Base-by-base conservation (phyloP, 2,329 filamentous ascomycete genomes). In the Emergomyces africanus region DNA sequence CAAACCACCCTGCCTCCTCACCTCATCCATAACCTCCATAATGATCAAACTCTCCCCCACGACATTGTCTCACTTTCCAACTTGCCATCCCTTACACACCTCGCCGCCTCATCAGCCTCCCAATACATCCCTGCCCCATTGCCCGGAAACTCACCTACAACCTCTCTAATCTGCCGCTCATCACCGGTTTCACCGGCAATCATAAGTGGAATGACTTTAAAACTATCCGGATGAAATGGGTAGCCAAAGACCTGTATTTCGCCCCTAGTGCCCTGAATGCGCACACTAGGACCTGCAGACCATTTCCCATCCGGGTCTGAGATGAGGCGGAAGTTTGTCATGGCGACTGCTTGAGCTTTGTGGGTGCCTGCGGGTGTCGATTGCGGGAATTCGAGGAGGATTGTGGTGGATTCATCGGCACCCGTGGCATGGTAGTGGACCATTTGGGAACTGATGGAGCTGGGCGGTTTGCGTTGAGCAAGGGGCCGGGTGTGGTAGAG, bases 71-170 rank as follows among this genome's bases (percentile, higher is more conserved):
- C 79, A 69, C 89, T 90, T 77, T 95, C 86, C 67, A 85, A 81
- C 74, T 83, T 84, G 25, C 89, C 88, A 69, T 94, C 89, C 49
- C 86, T 79, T 60, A 95, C 69, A 64, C 87, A 89, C 51, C 85
- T 79, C 33, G 86, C 88, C 64, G 83, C 86, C 76, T 90, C 88
- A 70, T 91, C 88, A 1, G 89, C 89, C 71, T 91, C 87, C 86
- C 86, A 92, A 75, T 89, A 94, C 88, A 95, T 94, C 55, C 89
- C 90, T 64, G 89, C 86, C 12, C 89, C 89, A 65, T 78, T 74
- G 15, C 78, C 80, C 33, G 83, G 82, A 60, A 81, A 75, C 14
- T 69, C 66, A 57, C 65, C 68, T 50, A 72, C 70, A 65, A 74
- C 68, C 46, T 75, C 69, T 54, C 66, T 65, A 5, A 72, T 64